Evolutionary conservation across 169 alveolate species (phyloP).

Genomic region (Babesia sp.): DNA sequence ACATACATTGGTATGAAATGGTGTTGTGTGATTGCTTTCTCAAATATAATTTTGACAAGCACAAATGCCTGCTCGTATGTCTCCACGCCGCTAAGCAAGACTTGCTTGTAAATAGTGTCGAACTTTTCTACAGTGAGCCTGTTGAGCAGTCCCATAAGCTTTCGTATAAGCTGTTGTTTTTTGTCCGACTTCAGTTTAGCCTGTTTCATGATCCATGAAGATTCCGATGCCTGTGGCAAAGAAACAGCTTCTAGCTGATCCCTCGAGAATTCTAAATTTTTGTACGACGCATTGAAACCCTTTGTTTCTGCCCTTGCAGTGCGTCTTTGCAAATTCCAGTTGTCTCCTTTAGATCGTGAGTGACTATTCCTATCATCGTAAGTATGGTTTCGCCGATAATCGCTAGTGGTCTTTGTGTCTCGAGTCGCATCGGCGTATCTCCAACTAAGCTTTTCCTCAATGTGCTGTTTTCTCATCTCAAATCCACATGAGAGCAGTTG

Average conservation of each 20-base stretch:
- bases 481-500: constrained; percentile 30
- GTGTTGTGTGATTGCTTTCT: constrained; percentile 84
- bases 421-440: constrained; percentile 11
- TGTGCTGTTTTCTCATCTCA: constrained; percentile 1
- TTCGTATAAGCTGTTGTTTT: constrained; percentile 66
- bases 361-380: constrained; percentile 23
- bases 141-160: constrained; percentile 77
- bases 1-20: constrained; percentile 86
- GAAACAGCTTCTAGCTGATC: constrained; percentile 41
- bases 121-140: constrained; percentile 75
- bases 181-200: constrained; percentile 71
- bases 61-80: constrained; percentile 71
- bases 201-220: constrained; percentile 73
- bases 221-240: constrained; percentile 62
- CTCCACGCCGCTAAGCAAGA: constrained; percentile 68
- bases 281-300: constrained; percentile 11
- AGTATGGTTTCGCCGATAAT: neutral
- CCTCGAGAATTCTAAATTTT: constrained; percentile 46
- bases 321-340: constrained; percentile 22
- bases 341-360: constrained; percentile 27
- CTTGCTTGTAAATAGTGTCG: constrained; percentile 74
- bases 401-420: neutral
- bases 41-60: constrained; percentile 77
- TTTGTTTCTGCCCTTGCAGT: constrained; percentile 1
- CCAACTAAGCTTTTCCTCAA: neutral